Conservation (phyloP, 305 asterid genomes). For the Fraxinus platypoda region DNA sequence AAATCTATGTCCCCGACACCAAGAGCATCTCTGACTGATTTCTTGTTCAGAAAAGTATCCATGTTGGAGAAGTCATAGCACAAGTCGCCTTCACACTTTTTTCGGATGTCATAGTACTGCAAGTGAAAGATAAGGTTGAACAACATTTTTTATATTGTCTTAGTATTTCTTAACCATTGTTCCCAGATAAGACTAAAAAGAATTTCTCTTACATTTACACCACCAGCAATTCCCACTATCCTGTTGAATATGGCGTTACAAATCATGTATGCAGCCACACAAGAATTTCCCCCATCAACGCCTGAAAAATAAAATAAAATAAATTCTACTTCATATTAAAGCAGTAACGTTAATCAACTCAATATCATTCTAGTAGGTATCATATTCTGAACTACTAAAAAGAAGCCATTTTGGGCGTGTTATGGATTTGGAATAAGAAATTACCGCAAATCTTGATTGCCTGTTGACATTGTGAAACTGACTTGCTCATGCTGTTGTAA, state of each 20-base stretch:
- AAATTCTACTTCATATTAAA: background rate
- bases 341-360: background rate
- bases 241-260: slow-evolving; percentile 30
- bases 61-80: slow-evolving; percentile 47
- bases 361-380: background rate
- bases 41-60: slow-evolving; percentile 32
- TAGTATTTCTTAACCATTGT: background rate
- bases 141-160: background rate
- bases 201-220: slow-evolving; percentile 34
- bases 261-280: slow-evolving; percentile 27
- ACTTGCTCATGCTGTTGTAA: slow-evolving; percentile 24
- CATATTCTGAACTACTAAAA: background rate
- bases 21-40: slow-evolving; percentile 32
- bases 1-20: slow-evolving; percentile 45
- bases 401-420: background rate
- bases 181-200: background rate
- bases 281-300: slow-evolving; percentile 23
- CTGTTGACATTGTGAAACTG: slow-evolving; percentile 26
- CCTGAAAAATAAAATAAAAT: background rate
- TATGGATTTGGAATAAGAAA: background rate
- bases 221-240: slow-evolving; percentile 21
- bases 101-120: slow-evolving; percentile 44
- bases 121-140: background rate
- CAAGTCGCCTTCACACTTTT: slow-evolving; percentile 34
- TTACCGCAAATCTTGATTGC: slow-evolving; percentile 40